phyloP scores from a whole-genome alignment of 805 yeast genomes.

The Torulaspora gathmanii region DNA sequence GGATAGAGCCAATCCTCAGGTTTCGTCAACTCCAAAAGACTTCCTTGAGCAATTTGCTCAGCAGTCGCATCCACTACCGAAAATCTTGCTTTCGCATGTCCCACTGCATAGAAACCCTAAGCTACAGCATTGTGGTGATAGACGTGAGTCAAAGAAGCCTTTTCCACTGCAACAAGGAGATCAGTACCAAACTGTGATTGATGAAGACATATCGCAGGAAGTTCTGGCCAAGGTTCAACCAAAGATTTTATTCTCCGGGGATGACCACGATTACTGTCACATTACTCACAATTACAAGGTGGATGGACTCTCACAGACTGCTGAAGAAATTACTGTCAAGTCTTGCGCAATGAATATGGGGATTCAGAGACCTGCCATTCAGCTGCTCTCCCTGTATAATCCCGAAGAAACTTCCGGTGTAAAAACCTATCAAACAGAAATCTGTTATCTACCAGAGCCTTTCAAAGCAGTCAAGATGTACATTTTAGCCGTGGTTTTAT shows the following conservation, averaged over 20 bases:
- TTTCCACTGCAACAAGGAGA: conserved; percentile 72
- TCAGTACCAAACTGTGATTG: conserved; percentile 89
- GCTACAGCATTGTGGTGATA: conserved; percentile 64
- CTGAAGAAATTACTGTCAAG: conserved; percentile 82
- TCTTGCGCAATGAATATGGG: conserved; percentile 94
- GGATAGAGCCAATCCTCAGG: conserved; percentile 44
- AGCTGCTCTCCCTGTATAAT: conserved; percentile 63
- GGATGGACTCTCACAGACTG: conserved; percentile 26
- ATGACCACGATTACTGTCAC: conserved; percentile 95
- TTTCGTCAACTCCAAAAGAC: conserved; percentile 45
- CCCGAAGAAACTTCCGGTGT: conserved; percentile 31
- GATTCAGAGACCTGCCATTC: conserved; percentile 77
- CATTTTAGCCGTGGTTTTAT: conserved; percentile 22
- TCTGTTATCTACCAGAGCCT: conserved; percentile 58
- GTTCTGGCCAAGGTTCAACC: conserved; percentile 63
- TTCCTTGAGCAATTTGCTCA: conserved; percentile 45
- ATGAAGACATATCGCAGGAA: conserved; percentile 51
- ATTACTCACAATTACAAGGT: conserved; percentile 46
- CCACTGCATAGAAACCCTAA: conserved; percentile 73
- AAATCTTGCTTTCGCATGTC: conserved; percentile 77
- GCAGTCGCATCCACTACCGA: conserved; percentile 42
- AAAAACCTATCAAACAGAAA: conserved; percentile 41
- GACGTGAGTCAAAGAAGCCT: conserved; percentile 59
- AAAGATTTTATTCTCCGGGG: conserved; percentile 74
- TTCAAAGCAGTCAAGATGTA: conserved; percentile 42